A percentile compares a stretch with the other conserved stretches of the same genome.
These are phyloP conservation scores for Kalmusia sp. DNA, from an alignment of 2,329 filamentous ascomycete genomes.

Conservation along the genomic window DNA sequence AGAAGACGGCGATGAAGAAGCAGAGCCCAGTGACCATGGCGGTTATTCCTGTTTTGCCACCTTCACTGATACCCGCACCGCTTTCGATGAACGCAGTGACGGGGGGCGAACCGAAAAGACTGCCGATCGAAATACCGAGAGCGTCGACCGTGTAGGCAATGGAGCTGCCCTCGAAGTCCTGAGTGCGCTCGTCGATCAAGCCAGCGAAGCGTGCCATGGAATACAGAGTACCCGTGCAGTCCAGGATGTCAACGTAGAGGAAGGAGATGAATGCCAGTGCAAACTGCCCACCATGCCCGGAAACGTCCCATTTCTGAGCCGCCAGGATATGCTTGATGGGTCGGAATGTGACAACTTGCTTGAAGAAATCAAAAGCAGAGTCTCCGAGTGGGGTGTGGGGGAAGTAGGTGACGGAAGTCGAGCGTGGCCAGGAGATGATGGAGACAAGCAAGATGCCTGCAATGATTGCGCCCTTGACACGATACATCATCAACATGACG, in stretches of 20 bases:
- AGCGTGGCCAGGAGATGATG: conserved; percentile 86
- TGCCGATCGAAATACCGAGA: conserved; percentile 79
- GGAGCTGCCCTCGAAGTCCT: conserved; percentile 87
- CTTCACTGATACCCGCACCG: conserved; percentile 89
- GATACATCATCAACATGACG: conserved; percentile 81
- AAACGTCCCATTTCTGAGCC: conserved; percentile 77
- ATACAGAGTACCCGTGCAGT: conserved; percentile 85
- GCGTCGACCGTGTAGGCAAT: conserved; percentile 86
- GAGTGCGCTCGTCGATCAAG: conserved; percentile 79
- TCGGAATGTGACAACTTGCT: conserved; percentile 84
- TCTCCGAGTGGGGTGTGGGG: conserved; percentile 74
- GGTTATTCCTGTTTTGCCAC: conserved; percentile 84
- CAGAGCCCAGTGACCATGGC: conserved; percentile 79
- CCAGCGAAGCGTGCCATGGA: conserved; percentile 87
- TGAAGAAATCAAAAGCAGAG: conserved; percentile 82
- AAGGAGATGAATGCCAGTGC: conserved; percentile 86
- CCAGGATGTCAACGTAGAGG: conserved; percentile 88
- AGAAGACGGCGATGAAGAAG: conserved; percentile 83
- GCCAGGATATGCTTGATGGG: conserved; percentile 72
- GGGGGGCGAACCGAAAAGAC: conserved; percentile 77
- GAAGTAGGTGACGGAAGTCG: conserved; percentile 80
- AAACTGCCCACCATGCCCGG: conserved; percentile 75
- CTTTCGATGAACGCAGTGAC: conserved; percentile 89
- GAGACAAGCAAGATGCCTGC: conserved; percentile 82
- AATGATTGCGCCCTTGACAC: conserved; percentile 87